Evolutionary conservation across 208 protist species (phyloP), one percentile per base, ranked within the genome.

Genomic region (Leishmania arabica): DNA sequence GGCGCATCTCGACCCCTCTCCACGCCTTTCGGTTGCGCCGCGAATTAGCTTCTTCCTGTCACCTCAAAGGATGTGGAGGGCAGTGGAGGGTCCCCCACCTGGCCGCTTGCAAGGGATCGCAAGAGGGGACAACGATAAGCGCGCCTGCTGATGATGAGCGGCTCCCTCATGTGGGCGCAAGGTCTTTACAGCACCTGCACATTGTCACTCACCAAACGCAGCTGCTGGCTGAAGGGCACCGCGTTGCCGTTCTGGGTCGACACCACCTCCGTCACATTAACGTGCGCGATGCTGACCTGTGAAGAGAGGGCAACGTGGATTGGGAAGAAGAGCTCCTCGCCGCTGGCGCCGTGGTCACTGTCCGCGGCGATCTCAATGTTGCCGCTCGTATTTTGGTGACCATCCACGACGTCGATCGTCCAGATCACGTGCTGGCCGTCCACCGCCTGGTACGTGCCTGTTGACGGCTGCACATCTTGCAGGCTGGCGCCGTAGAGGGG

Each of bases 291-390:
- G 54, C 84, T 91, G 9, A 82, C 78, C 17, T 53, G 21, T 1
- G 93, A 87, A 21, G 77, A 70, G 72, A 97, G 93, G 31, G 68
- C 75, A 3, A 96, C 88, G 66, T 89, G 78, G 40, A 96, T 90
- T 0, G 95, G 95, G 82, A 97, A 97, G 83, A 96, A 96, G 19
- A 91, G 77, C 47, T 90, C 76, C 47, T 87, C 89, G 11, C 77
- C 74, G 27, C 81, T 79, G 40, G 80, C 53, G 71, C 75, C 79
- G 1, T 66, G 45, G 47, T 82, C 82, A 9, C 37, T n/a, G 45
- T 87, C 81, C 40, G 95, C 81, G 37, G 45, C 75, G 56, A 97
- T 88, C 62, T 97, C 92, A 17, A 95, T 89, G 75, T 92, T 96
- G 40, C 95, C 95, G 34, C 71, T 88, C 15, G 79, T 66, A 82